phyloP scores from a whole-genome alignment of 768 basidiomycete genomes.

The Russula virescens region DNA sequence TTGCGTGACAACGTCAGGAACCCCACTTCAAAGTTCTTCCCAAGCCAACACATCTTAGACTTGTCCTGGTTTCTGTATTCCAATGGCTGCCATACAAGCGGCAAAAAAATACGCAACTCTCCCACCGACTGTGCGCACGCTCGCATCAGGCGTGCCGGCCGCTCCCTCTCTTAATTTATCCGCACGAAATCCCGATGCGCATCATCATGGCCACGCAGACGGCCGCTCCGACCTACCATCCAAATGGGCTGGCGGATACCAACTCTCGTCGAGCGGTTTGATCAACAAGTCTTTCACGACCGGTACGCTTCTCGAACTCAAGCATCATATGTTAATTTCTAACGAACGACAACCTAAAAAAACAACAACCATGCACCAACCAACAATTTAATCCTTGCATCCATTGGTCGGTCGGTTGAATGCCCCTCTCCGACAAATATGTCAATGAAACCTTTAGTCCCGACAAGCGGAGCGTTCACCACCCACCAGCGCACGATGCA shows the following conservation, averaged over 20 bases:
- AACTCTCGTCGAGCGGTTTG: slow-evolving; percentile 45
- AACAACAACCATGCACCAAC: too few relatives aligned
- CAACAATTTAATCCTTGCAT: not conserved
- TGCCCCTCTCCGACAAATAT: not conserved
- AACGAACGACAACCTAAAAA: too few relatives aligned
- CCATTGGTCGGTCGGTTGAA: not conserved
- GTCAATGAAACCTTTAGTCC: slow-evolving; percentile 33
- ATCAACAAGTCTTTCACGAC: slow-evolving; percentile 58
- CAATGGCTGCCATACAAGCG: slow-evolving; percentile 50
- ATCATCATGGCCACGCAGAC: slow-evolving; percentile 49
- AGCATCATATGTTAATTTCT: slow-evolving; percentile 3
- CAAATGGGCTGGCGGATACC: slow-evolving; percentile 52
- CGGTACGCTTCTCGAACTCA: slow-evolving; percentile 40
- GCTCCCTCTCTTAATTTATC: slow-evolving; percentile 72
- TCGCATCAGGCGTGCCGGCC: slow-evolving; percentile 73
- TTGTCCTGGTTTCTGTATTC: slow-evolving; percentile 5
- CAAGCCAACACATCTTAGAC: not conserved
- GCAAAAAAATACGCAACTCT: slow-evolving; percentile 80
- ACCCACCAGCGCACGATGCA: slow-evolving; percentile 67
- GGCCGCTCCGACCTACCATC: slow-evolving; percentile 59
- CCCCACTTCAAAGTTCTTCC: not conserved
- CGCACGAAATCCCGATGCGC: slow-evolving; percentile 53
- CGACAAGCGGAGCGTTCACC: slow-evolving; percentile 38
- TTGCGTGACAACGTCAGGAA: not conserved
- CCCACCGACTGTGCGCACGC: slow-evolving; percentile 71